Base-by-base conservation (phyloP, 495 filamentous ascomycete species). In the Trichoderma parareesei region DNA sequence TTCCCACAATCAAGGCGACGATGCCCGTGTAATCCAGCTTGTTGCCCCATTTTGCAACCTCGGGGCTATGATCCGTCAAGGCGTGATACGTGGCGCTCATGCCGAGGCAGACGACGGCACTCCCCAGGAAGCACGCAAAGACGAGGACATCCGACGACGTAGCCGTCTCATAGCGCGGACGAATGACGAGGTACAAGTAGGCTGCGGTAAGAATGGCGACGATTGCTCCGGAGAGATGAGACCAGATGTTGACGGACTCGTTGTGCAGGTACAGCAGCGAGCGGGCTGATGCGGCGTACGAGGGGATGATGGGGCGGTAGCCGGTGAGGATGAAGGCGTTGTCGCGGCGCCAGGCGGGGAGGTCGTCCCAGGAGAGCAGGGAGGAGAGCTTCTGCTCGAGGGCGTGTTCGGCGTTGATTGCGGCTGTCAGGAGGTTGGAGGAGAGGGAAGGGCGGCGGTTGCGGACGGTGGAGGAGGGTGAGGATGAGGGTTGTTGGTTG, bases 21-120 rank as follows among this genome's bases (percentile, higher is more conserved):
- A 97, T 98, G 10, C 93, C 93, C 16, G 93, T 82, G 72, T 97
- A 96, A 72, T 98, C 93, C 41, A 98, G 81, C 72, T 82, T 82
- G 61, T 82, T 82, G 41, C 79, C 79, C 77, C 77, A 79, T 61
- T 69, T 75, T 27, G 76, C 74, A 11, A 80, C 78, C 14, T 67
- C 66, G 43, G 69, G 67, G 27, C 70, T 74, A 66, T 82, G 79
- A 65, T 81, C 81, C 16, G 66, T 67, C 60, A 81, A 65, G n/a
- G 75, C 68, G 48, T 82, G 79, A 63, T 72, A 97, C 16, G 86
- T 88, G 40, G 90, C 92, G 48, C 88, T 90, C 88, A 96, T 92
- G 11, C 90, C 89, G 18, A 97, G 79, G 65, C 92, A 96, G 41
- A 85, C 71, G 16, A 85, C 80, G 0, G 90, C 90, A 20, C 90